These are phyloP conservation scores for Rhizopogon rudus DNA, from an alignment of 768 basidiomycete genomes.

Conservation along the genomic window DNA sequence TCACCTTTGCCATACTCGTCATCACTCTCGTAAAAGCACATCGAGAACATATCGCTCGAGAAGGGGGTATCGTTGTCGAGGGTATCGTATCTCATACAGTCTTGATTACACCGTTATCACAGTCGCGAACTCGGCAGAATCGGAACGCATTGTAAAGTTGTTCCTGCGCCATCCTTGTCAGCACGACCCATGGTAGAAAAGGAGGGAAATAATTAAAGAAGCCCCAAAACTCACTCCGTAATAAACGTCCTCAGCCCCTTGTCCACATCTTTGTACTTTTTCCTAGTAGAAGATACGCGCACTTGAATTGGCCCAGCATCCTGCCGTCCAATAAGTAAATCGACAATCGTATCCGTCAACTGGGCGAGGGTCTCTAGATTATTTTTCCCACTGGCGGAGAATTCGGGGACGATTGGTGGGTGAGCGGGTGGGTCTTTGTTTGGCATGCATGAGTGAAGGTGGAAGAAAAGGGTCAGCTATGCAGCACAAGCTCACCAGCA, in stretches of 20 bases:
- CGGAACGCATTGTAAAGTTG: neutral
- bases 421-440: neutral
- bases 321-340: neutral
- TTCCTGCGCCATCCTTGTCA: neutral
- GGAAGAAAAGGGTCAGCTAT: neutral
- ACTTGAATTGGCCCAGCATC: neutral
- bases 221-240: neutral
- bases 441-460: neutral
- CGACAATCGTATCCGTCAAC: neutral
- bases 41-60: neutral
- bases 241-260: neutral
- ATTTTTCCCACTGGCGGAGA: neutral
- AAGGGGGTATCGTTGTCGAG: neutral
- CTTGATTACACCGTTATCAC: neutral
- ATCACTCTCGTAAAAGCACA: neutral
- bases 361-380: neutral
- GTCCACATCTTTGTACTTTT: accelerated
- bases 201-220: neutral
- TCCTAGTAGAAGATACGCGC: neutral
- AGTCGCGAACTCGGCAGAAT: neutral
- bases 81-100: neutral
- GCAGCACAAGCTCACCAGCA: neutral
- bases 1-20: neutral
- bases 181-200: neutral
- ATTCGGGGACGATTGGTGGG: neutral